Percentiles rank a stretch among this genome's conserved stretches.
phyloP scores from a whole-genome alignment of 225 moss, liverwort and hornwort species.

The Ulota crispa region DNA sequence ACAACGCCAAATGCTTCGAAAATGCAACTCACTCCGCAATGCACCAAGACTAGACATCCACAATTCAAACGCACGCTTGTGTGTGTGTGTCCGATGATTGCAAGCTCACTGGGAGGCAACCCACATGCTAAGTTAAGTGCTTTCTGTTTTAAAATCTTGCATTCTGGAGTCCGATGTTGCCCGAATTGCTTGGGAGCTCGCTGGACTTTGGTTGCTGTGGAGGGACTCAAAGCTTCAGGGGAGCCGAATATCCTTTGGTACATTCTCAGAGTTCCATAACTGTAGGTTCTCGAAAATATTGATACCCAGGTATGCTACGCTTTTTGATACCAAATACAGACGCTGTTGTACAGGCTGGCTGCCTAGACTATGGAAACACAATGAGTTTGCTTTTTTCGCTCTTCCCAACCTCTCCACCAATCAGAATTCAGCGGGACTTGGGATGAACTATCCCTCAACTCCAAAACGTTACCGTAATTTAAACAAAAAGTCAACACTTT shows the following conservation, averaged over 20 bases:
- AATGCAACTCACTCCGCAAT: background rate
- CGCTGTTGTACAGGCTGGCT: background rate
- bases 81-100: background rate
- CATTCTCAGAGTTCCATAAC: background rate
- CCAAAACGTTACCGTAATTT: no score
- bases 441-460: no score
- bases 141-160: background rate
- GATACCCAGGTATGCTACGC: background rate
- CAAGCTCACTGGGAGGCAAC: background rate
- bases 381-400: background rate
- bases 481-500: no score
- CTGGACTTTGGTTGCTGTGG: background rate
- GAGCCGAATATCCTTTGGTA: background rate
- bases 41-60: background rate
- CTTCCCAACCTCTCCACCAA: background rate
- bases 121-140: background rate
- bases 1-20: background rate
- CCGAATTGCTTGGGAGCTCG: background rate
- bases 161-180: background rate
- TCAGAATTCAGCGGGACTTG: no score
- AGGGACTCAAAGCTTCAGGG: background rate
- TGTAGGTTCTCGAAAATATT: background rate
- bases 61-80: background rate
- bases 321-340: background rate
- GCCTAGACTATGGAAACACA: background rate